Percentiles rank a stretch among this genome's conserved stretches.
Conservation (phyloP, 768 basidiomycete species). For the Chalciporus piperatus region DNA sequence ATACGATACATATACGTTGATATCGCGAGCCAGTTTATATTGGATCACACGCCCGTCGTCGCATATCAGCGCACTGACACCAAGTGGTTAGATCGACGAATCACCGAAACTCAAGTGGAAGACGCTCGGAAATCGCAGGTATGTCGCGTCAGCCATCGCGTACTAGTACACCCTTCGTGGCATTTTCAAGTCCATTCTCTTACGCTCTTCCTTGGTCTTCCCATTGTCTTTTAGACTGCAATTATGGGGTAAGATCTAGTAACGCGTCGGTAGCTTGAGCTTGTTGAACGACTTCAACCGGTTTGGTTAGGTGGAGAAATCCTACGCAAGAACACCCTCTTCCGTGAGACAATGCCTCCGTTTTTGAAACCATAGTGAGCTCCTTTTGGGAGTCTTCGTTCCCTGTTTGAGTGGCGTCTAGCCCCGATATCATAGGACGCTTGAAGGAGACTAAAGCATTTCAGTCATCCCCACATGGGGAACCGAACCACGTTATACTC, state of each 20-base stretch:
- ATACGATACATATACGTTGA: neutral
- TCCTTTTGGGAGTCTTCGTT: slow-evolving; percentile 1
- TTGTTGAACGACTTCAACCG: neutral
- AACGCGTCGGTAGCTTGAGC: neutral
- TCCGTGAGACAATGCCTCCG: slow-evolving; percentile 66
- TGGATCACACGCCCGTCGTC: neutral
- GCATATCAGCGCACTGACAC: slow-evolving; percentile 13
- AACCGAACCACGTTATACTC: slow-evolving; percentile 86
- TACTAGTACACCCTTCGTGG: slow-evolving; percentile 1
- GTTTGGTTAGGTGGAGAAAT: slow-evolving; percentile 64
- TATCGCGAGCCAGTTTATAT: neutral
- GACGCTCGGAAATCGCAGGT: slow-evolving; percentile 35
- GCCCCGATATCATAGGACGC: slow-evolving; percentile 74
- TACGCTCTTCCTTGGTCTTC: neutral
- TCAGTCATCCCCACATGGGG: slow-evolving; percentile 55
- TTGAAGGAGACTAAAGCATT: slow-evolving; percentile 67
- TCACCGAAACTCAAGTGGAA: slow-evolving; percentile 85
- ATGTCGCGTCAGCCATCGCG: neutral
- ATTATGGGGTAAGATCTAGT: slow-evolving; percentile 57
- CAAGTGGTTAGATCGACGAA: slow-evolving; percentile 59
- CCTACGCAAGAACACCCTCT: slow-evolving; percentile 61
- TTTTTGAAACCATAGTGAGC: slow-evolving; percentile 70
- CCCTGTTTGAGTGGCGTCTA: slow-evolving; percentile 31
- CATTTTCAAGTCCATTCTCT: neutral
- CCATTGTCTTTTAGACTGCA: slow-evolving; percentile 49